Base-by-base conservation (phyloP, 2,329 filamentous ascomycete genomes). In the Hypoxylon sp. region DNA sequence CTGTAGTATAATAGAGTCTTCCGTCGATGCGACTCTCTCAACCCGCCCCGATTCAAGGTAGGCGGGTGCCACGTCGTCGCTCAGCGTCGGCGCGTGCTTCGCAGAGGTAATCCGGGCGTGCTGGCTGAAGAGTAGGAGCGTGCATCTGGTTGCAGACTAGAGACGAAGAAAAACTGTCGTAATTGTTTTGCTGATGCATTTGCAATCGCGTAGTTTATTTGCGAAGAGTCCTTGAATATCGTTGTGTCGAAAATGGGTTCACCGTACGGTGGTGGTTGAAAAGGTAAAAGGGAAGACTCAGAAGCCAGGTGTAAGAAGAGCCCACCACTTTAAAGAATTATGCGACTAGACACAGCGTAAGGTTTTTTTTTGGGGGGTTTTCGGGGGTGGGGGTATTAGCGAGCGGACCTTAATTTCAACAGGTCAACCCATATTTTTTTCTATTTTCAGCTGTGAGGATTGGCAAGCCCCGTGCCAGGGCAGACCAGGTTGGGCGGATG, bases 101-200 rank as follows among this genome's bases (percentile, higher is more conserved):
- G 74, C 82, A 84, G 73, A 85, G 81, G 77, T 83, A 81, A 77
- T 83, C 83, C 78, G 82, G 81, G 74, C 84, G 81, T 70, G 82
- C 80, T 78, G 83, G 80, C 78, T 84, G 82, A 79, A 82, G 81
- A 80, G 81, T 84, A 74, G 83, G 81, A 77, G 83, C 77, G 80
- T 84, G 85, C 87, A 89, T 89, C 85, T 88, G 86, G 84, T 81
- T 82, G 77, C 82, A 83, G 80, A 85, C 85, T 76, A 84, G 84
- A 75, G 83, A 84, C 73, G 83, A 80, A 74, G 78, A 80, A 70
- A 75, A 78, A 69, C 78, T 75, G 78, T 81, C 77, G 74, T 75
- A 77, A 71, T 80, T 78, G 76, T 80, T 81, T 82, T 83, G 81
- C 82, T 81, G 84, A 87, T 86, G 86, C 87, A 89, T 89, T 88